Evolutionary conservation across 2,329 filamentous ascomycete genomes (phyloP).

Genomic region (Sporothrix brasiliensis): DNA sequence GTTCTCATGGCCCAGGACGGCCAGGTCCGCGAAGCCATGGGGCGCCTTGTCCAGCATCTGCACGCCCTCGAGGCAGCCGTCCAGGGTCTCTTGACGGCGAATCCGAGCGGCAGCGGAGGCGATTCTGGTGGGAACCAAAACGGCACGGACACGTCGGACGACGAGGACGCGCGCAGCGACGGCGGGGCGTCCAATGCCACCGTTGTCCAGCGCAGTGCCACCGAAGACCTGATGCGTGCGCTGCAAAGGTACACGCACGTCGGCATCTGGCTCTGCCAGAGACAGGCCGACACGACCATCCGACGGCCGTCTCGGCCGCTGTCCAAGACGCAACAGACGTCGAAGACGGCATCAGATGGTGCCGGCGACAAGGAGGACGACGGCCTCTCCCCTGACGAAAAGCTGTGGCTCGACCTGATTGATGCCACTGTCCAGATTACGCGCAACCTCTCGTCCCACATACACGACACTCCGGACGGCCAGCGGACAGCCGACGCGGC

Average conservation of each 20-base stretch:
- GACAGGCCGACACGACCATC: conserved; percentile 68
- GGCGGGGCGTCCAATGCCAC: conserved; percentile 31
- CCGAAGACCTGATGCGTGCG: conserved; percentile 72
- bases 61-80: conserved; percentile 77
- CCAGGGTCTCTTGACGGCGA: conserved; percentile 64
- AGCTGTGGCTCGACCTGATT: conserved; percentile 64
- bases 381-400: conserved; percentile 57
- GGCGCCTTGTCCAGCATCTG: conserved; percentile 78
- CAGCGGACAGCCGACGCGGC: conserved; percentile 33
- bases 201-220: conserved; percentile 52
- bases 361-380: conserved; percentile 56
- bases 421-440: conserved; percentile 66
- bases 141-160: neutral
- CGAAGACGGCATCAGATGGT: conserved; percentile 45
- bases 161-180: conserved; percentile 15
- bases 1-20: conserved; percentile 89
- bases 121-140: neutral
- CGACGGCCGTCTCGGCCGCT: conserved; percentile 33
- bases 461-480: conserved; percentile 44
- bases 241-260: conserved; percentile 90
- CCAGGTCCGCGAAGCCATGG: conserved; percentile 79
- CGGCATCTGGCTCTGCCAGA: conserved; percentile 93
- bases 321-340: neutral
- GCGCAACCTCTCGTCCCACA: conserved; percentile 61
- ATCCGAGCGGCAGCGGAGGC: neutral